Evolutionary conservation across 2,329 filamentous ascomycete species (phyloP).

Genomic region (Dactylellina haptotyla): DNA sequence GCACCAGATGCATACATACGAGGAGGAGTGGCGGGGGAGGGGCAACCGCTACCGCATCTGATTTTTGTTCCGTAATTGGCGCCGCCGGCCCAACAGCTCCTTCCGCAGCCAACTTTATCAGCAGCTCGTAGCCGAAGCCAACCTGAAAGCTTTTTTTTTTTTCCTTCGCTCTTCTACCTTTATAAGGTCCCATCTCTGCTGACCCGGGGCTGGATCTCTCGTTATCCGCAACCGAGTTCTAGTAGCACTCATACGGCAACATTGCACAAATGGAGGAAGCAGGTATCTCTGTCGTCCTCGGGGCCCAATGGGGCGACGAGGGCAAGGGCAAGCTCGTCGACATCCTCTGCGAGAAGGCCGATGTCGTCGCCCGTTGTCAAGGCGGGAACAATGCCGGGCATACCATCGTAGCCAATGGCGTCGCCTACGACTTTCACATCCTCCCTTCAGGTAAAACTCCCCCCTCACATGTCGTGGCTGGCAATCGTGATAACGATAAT

Average conservation of each 20-base stretch:
- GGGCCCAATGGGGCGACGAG: constrained; percentile 71
- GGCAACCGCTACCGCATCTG: not conserved
- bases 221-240: too few relatives aligned
- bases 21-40: not conserved
- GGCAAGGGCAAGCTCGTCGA: constrained; percentile 71
- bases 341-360: constrained; percentile 66
- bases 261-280: constrained; percentile 25
- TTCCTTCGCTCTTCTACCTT: not conserved
- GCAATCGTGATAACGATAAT: not conserved
- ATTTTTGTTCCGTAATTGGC: not conserved
- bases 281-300: constrained; percentile 67
- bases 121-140: not conserved
- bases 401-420: constrained; percentile 63
- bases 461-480: too few relatives aligned
- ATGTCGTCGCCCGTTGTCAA: constrained; percentile 70
- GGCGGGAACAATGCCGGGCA: constrained; percentile 72
- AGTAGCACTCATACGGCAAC: too few relatives aligned
- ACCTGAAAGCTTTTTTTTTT: not conserved
- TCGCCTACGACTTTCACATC: constrained; percentile 70
- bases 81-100: not conserved
- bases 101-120: not conserved
- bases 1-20: too few relatives aligned
- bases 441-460: constrained; percentile 61
- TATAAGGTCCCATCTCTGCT: too few relatives aligned
- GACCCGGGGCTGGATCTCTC: not conserved